phyloP scores from a whole-genome alignment of 139 green algal species.

The Tetraselmis chui region DNA sequence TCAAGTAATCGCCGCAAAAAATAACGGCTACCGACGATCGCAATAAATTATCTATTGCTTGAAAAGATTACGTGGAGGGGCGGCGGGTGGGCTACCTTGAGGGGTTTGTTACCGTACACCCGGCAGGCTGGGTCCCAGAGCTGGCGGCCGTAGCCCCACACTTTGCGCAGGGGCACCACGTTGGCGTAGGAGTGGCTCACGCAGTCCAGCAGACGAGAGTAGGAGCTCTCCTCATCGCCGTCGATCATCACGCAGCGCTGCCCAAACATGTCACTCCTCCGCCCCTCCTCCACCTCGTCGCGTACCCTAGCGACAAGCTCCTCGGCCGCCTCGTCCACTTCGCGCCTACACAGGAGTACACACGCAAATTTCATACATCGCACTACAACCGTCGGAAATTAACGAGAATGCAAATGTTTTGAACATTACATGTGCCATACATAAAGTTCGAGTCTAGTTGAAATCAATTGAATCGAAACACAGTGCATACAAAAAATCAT shows the following conservation, averaged over 20 bases:
- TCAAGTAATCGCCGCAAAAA: too few relatives aligned
- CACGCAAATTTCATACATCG: background rate
- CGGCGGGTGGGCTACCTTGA: too few relatives aligned
- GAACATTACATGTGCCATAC: too few relatives aligned
- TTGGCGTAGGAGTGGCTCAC: slow-evolving; percentile 42
- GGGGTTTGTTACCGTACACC: slow-evolving; percentile 43
- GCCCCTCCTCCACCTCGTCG: background rate
- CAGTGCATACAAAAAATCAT: too few relatives aligned
- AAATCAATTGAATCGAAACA: too few relatives aligned
- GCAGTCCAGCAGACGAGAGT: slow-evolving; percentile 28
- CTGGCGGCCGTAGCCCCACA: slow-evolving; percentile 66
- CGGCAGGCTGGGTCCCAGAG: slow-evolving; percentile 54
- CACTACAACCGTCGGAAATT: background rate
- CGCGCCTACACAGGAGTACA: slow-evolving; percentile 31
- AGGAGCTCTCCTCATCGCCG: slow-evolving; percentile 20
- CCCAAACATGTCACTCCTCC: background rate
- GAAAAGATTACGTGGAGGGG: too few relatives aligned
- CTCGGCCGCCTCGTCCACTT: slow-evolving; percentile 41
- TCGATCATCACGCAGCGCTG: slow-evolving; percentile 4
- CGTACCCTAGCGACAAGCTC: slow-evolving; percentile 19
- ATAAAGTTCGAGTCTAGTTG: too few relatives aligned
- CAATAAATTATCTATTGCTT: too few relatives aligned
- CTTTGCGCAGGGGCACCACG: slow-evolving; percentile 39
- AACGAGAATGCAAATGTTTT: slow-evolving; percentile 1
- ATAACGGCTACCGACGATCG: too few relatives aligned